Evolutionary conservation across 805 yeast species (phyloP), one percentile per base, ranked within the genome.

Genomic region (Yarrowia bubula): DNA sequence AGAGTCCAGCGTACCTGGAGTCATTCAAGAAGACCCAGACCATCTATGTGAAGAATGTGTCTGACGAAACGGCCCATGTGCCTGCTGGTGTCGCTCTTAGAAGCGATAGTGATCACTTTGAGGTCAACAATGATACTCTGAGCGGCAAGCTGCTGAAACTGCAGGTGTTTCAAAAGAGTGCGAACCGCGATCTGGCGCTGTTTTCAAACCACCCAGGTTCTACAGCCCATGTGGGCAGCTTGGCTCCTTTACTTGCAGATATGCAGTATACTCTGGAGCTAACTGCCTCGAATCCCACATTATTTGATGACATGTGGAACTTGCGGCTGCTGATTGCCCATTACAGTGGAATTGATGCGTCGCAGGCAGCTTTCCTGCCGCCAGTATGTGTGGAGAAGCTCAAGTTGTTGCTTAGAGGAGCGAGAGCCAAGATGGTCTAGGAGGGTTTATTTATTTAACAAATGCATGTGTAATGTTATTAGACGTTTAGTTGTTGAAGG

Each of bases 231-330:
- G 47, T 47, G 8, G 46, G 57, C 10, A 47, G 47, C 10, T 8
- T 58, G 65, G 69, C 17, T 67, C 70, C 69, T 55, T 72, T 38
- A 79, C 77, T 84, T 4, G 72, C 84, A 33, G 90, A 88, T 71
- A 78, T 80, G 68, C 84, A 85, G 70, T 71, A 84, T 22, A 87
- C 86, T 68, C 73, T 87, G 32, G 74, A 74, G 32, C 71, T 71
- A 2, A 74, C 82, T 70, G 84, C 84, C 1, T 66, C 66, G 3
- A 68, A 70, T 0, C 87, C 88, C 0, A 62, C 67, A 11, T 71
- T 74, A 1, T 68, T 78, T 4, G 87, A 86, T 55, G 89, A 87
- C 64, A 74, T 88, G 63, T 84, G 89, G 86, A 86, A 85, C 69
- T 74, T 88, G 66, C 82, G 82, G 66, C 72, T 88, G 58, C 73